phyloP scores from a whole-genome alignment of 441 rosid genomes.

The Euphorbia schlechtendalii region DNA sequence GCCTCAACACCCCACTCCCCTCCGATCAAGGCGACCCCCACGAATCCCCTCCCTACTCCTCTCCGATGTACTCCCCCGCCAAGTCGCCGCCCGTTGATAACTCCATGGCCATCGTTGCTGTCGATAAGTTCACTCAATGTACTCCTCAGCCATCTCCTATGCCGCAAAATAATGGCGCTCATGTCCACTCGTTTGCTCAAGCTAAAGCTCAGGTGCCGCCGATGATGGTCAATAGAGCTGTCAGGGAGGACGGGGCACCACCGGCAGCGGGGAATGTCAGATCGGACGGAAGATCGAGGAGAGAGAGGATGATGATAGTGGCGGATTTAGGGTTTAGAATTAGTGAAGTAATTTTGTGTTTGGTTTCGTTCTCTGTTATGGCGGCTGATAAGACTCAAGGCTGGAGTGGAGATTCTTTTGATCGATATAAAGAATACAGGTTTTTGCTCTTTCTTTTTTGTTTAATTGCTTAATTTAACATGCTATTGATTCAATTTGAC shows the following conservation, averaged over 20 bases:
- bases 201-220: constrained; percentile 22
- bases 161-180: constrained; percentile 13
- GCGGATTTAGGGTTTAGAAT: constrained; percentile 65
- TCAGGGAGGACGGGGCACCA: constrained; percentile 30
- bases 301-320: constrained; percentile 29
- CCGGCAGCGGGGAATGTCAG: constrained; percentile 26
- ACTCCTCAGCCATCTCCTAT: constrained; percentile 35
- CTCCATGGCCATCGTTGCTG: constrained; percentile 43
- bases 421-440: constrained; percentile 94
- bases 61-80: constrained; percentile 56
- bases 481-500: no score
- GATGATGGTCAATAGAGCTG: constrained; percentile 28
- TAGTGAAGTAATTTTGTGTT: constrained; percentile 55
- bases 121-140: constrained; percentile 41
- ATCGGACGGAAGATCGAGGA: constrained; percentile 29
- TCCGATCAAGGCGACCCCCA: constrained; percentile 67
- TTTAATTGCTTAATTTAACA: neutral
- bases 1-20: constrained; percentile 61
- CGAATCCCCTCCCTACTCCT: constrained; percentile 51
- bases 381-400: constrained; percentile 94
- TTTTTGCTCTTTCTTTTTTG: constrained; percentile 11
- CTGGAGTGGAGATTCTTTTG: constrained; percentile 96
- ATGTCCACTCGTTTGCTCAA: constrained; percentile 7
- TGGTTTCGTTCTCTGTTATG: constrained; percentile 94
- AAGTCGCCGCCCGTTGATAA: constrained; percentile 31